Percentiles rank a stretch among this genome's conserved stretches.
Evolutionary conservation across 2,329 filamentous ascomycete species (phyloP).

Genomic region (Metarhizium brunneum): DNA sequence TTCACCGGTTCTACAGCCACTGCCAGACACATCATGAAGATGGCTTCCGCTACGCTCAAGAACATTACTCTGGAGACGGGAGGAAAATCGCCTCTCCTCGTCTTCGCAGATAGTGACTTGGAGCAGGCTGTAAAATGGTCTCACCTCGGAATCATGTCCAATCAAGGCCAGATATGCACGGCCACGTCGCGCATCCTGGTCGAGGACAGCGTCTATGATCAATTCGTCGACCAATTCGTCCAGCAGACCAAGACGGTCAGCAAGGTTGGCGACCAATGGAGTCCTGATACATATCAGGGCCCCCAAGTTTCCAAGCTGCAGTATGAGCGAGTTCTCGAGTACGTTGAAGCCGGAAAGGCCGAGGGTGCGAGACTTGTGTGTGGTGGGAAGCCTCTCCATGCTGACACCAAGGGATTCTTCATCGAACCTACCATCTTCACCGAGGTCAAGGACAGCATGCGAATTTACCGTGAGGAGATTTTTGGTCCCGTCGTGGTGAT

Average conservation of each 20-base stretch:
- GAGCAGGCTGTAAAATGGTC: conserved; percentile 65
- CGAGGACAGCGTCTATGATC: conserved; percentile 50
- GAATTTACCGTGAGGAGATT: conserved; percentile 67
- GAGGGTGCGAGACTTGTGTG: conserved; percentile 30
- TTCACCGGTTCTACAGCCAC: conserved; percentile 66
- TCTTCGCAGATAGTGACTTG: conserved; percentile 64
- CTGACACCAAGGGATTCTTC: conserved; percentile 38
- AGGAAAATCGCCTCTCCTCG: conserved; percentile 66
- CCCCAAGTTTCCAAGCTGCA: conserved; percentile 64
- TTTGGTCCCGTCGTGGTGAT: conserved; percentile 75
- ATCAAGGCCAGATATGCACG: conserved; percentile 50
- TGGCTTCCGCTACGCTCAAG: conserved; percentile 65
- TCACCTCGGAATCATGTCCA: conserved; percentile 53
- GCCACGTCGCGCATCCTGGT: conserved; percentile 56
- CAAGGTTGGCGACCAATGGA: conserved; percentile 62
- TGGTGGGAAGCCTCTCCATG: conserved; percentile 54
- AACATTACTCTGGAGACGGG: conserved; percentile 68
- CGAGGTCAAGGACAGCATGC: conserved; percentile 29
- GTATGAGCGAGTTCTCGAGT: conserved; percentile 60
- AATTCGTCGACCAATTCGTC: conserved; percentile 55
- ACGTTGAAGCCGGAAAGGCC: conserved; percentile 58
- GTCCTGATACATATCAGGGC: conserved; percentile 60
- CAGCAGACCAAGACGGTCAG: conserved; percentile 47
- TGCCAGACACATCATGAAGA: conserved; percentile 61
- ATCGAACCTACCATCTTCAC: conserved; percentile 36